A percentile compares a stretch with the other conserved stretches of the same genome.
These are phyloP conservation scores for Microcos paniculata DNA, from an alignment of 345 rosid species.

Conservation along the genomic window DNA sequence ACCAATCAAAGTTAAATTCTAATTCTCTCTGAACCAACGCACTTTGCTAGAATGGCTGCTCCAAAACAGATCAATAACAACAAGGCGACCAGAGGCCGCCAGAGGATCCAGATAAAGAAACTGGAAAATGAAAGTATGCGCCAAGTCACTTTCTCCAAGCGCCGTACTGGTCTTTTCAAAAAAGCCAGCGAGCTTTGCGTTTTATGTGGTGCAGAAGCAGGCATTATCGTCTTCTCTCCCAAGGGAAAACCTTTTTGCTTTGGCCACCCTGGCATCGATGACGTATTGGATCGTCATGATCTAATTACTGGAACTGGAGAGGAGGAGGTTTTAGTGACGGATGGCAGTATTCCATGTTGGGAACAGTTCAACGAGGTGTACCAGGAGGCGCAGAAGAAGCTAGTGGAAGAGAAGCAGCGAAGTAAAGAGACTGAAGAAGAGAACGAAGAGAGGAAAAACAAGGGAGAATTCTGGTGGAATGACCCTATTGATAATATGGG, in stretches of 20 bases:
- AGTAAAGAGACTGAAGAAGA: constrained; percentile 10
- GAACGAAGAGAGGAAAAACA: background rate
- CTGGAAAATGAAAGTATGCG: background rate
- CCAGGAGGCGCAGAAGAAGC: constrained; percentile 18
- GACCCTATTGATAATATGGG: constrained; percentile 27
- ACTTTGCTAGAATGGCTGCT: background rate
- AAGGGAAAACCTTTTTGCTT: constrained; percentile 29
- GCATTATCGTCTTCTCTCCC: constrained; percentile 37
- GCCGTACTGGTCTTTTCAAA: constrained; percentile 28
- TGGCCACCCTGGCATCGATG: constrained; percentile 30
- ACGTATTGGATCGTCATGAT: constrained; percentile 1
- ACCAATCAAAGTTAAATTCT: too few relatives aligned
- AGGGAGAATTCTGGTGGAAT: constrained; percentile 40
- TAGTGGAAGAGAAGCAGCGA: constrained; percentile 28
- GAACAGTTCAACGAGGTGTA: constrained; percentile 20
- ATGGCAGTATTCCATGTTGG: background rate
- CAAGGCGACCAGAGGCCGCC: constrained; percentile 18
- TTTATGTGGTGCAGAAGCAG: constrained; percentile 32
- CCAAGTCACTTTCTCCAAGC: constrained; percentile 31
- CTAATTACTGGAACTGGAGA: background rate
- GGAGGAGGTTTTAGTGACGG: background rate
- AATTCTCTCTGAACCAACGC: too few relatives aligned
- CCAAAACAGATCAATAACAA: background rate
- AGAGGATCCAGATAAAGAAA: constrained; percentile 25
- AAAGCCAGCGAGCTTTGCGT: constrained; percentile 41